These are phyloP conservation scores for Clausena lansium DNA, from an alignment of 345 rosid genomes.

Conservation along the genomic window DNA sequence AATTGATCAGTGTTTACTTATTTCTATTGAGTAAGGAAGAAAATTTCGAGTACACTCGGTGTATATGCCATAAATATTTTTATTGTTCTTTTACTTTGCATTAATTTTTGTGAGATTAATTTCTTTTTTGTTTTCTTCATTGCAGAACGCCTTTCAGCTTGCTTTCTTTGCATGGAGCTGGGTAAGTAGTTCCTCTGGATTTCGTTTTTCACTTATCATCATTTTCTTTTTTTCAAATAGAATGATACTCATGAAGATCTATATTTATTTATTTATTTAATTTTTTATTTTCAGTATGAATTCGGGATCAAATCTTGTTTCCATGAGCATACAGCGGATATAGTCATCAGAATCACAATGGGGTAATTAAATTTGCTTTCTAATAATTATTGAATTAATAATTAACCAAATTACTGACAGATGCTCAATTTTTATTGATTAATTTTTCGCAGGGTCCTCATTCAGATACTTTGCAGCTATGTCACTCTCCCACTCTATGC, in stretches of 20 bases:
- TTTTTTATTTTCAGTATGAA: conserved; percentile 50
- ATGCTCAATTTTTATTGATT: not conserved
- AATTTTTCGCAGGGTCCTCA: conserved; percentile 48
- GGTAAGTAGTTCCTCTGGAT: conserved; percentile 49
- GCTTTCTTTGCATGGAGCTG: conserved; percentile 83
- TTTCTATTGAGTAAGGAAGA: too few relatives aligned
- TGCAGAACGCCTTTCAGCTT: conserved; percentile 87
- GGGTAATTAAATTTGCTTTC: conserved; percentile 51
- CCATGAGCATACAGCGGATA: conserved; percentile 43
- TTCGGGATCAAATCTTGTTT: conserved; percentile 60
- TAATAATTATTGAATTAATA: not conserved
- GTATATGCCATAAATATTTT: too few relatives aligned
- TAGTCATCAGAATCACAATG: conserved; percentile 63
- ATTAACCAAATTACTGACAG: not conserved
- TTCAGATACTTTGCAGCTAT: conserved; percentile 88
- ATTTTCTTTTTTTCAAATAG: not conserved
- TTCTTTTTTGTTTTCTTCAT: not conserved
- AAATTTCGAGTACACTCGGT: too few relatives aligned
- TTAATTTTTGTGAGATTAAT: not conserved
- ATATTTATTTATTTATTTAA: not conserved
- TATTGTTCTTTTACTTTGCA: not conserved
- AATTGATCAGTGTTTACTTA: too few relatives aligned
- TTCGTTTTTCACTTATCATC: not conserved
- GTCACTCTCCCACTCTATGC: conserved; percentile 96
- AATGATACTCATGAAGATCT: not conserved